Percentiles rank a stretch among this genome's conserved stretches.
These are phyloP conservation scores for Diaporthe australafricana DNA, from an alignment of 2,329 filamentous ascomycete species.

Conservation along the genomic window DNA sequence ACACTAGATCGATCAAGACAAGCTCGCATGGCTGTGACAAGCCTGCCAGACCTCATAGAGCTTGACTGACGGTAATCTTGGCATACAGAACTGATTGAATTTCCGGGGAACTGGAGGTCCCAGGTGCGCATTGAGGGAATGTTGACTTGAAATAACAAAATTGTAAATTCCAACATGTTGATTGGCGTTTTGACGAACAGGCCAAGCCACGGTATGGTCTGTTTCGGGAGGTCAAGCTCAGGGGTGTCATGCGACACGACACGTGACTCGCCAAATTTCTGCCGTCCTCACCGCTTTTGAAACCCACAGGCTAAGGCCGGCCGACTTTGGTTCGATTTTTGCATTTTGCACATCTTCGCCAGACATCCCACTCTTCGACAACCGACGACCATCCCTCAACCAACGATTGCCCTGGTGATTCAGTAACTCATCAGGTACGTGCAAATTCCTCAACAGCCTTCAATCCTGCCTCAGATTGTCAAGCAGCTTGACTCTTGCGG, in stretches of 20 bases:
- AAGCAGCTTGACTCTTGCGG: neutral
- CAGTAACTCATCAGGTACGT: conserved; percentile 39
- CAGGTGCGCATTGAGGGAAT: too few species aligned
- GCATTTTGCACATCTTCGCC: conserved; percentile 27
- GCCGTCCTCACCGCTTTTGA: conserved; percentile 20
- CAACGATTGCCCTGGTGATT: conserved; percentile 39
- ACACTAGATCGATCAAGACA: neutral
- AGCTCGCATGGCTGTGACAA: neutral
- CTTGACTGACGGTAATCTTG: too few species aligned
- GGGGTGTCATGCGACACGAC: conserved; percentile 12
- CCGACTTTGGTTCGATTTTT: conserved; percentile 24
- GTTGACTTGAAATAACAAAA: too few species aligned
- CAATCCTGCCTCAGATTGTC: too few species aligned
- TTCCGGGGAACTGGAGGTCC: too few species aligned
- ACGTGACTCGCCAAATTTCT: conserved; percentile 19
- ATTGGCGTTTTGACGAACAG: neutral
- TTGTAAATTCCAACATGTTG: neutral
- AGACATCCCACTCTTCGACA: conserved; percentile 33
- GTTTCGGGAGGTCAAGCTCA: neutral
- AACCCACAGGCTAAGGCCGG: conserved; percentile 33
- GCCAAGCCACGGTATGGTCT: neutral
- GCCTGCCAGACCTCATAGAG: too few species aligned
- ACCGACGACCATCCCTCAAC: conserved; percentile 36
- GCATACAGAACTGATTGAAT: too few species aligned
- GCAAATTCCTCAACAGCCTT: neutral